These are phyloP conservation scores for Dentipellis sp. DNA, from an alignment of 768 basidiomycete genomes.

Conservation along the genomic window DNA sequence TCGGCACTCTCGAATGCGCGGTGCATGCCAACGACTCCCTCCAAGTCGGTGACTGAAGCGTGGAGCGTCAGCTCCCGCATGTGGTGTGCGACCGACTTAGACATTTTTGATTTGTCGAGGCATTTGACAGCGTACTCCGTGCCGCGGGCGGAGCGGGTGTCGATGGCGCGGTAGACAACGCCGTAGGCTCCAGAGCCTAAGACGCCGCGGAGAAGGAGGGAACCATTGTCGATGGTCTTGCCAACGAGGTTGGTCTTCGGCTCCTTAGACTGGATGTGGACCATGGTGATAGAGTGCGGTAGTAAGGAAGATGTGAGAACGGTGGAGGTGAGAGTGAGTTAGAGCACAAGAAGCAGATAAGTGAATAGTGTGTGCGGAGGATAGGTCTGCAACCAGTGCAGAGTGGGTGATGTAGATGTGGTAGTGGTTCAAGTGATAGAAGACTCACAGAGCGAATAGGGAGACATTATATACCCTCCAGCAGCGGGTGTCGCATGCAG, in stretches of 20 bases:
- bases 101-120: not conserved
- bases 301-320: not conserved
- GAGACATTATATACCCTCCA: too few relatives aligned
- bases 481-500: too few relatives aligned
- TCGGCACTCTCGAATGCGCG: not conserved
- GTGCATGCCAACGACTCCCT: slow-evolving; percentile 6
- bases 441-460: too few relatives aligned
- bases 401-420: too few relatives aligned
- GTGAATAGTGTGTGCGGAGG: too few relatives aligned
- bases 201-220: not conserved
- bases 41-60: not conserved
- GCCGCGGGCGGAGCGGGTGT: not conserved
- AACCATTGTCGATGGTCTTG: not conserved
- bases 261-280: not conserved
- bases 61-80: slow-evolving; percentile 2
- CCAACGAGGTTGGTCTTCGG: not conserved
- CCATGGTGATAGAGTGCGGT: not conserved
- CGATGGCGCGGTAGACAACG: not conserved
- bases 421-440: too few relatives aligned
- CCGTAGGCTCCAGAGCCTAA: slow-evolving; percentile 1
- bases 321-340: not conserved
- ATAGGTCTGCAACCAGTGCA: too few relatives aligned
- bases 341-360: not conserved
- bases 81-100: not conserved
- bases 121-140: not conserved